These are phyloP conservation scores for Bolboschoenus planiculmis DNA, from an alignment of 176 grass and related monocot genomes.

Conservation along the genomic window DNA sequence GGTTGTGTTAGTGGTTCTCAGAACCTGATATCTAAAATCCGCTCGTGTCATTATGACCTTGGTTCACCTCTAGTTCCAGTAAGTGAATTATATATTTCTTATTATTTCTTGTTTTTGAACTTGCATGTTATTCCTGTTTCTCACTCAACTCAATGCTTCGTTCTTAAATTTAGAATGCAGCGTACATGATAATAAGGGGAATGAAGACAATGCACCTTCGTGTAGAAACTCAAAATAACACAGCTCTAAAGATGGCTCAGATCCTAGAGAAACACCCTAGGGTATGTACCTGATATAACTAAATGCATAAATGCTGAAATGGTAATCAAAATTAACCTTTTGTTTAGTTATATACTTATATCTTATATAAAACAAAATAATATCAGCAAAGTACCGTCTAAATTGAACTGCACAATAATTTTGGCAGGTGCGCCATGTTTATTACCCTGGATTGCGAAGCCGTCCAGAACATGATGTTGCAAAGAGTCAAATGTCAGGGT, in stretches of 20 bases:
- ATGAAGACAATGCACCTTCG: conserved; percentile 99
- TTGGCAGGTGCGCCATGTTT: conserved; percentile 59
- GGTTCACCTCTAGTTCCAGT: conserved; percentile 70
- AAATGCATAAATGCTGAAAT: background rate
- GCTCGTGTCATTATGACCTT: conserved; percentile 53
- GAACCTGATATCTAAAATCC: conserved; percentile 38
- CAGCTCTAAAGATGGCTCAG: conserved; percentile 82
- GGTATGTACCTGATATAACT: conserved; percentile 20
- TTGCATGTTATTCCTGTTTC: background rate
- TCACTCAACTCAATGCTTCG: background rate
- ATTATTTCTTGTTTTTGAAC: background rate
- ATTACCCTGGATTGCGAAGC: conserved; percentile 87
- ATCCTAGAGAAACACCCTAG: conserved; percentile 94
- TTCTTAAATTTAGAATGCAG: conserved; percentile 59
- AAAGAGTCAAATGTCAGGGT: conserved; percentile 89
- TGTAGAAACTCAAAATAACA: conserved; percentile 80
- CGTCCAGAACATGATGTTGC: conserved; percentile 92
- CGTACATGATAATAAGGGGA: conserved; percentile 80
- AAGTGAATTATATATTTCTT: conserved; percentile 11
- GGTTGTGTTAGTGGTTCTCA: conserved; percentile 63
- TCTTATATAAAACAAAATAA: background rate
- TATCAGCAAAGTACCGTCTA: background rate
- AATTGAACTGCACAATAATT: background rate
- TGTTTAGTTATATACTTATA: no score
- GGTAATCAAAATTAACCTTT: background rate